Conservation (phyloP, 257 asterid species). For the Solanum corneliomulleri region DNA sequence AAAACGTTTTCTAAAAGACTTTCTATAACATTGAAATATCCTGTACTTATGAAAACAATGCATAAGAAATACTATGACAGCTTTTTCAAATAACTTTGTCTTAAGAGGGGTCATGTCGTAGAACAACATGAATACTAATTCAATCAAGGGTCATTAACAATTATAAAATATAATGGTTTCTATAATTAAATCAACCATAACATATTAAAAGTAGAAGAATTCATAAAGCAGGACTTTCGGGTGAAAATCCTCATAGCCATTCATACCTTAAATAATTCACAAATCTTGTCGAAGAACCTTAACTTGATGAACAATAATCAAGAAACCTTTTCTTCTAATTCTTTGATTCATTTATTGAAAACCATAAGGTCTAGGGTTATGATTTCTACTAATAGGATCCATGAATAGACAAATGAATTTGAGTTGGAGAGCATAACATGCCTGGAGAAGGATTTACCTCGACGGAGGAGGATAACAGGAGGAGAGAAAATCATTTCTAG, state of each 20-base stretch:
- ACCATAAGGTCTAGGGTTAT: background rate
- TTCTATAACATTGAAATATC: too few relatives aligned
- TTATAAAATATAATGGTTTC: too few relatives aligned
- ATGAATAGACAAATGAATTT: background rate
- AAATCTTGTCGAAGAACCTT: background rate
- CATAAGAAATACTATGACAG: background rate
- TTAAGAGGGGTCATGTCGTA: background rate
- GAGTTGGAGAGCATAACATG: background rate
- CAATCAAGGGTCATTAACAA: background rate
- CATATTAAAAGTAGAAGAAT: background rate
- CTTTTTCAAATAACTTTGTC: background rate
- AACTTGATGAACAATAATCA: background rate
- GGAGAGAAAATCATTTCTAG: too few relatives aligned
- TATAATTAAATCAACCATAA: background rate
- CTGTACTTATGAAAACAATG: too few relatives aligned
- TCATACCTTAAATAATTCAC: background rate
- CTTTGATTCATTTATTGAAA: background rate
- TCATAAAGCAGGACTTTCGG: background rate
- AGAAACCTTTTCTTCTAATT: background rate
- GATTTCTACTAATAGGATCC: too few relatives aligned
- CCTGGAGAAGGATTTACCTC: background rate
- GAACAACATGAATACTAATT: too few relatives aligned
- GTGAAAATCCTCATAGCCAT: background rate
- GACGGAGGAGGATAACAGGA: background rate
- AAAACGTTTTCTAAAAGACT: background rate